Evolutionary conservation across 2,329 filamentous ascomycete species (phyloP).

Genomic region (Alternaria triticina): DNA sequence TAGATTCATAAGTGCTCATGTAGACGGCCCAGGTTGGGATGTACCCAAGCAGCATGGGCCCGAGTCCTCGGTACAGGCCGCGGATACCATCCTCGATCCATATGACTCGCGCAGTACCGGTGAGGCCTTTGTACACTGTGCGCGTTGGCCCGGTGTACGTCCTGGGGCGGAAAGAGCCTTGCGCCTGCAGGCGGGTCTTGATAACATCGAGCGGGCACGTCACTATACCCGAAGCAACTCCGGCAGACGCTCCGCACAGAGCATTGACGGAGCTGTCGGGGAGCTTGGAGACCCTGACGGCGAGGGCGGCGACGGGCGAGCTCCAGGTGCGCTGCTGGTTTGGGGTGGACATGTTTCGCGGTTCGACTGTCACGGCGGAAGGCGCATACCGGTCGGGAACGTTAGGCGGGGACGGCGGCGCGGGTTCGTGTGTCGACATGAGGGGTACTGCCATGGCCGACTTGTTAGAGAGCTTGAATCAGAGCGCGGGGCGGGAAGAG

Average conservation of each 20-base stretch:
- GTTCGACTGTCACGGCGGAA: slow-evolving; percentile 17
- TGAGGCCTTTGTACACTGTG: slow-evolving; percentile 78
- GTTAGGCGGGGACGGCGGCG: slow-evolving; percentile 46
- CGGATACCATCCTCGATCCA: slow-evolving; percentile 86
- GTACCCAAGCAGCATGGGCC: slow-evolving; percentile 94
- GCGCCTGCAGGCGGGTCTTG: slow-evolving; percentile 96
- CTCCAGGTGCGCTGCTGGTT: slow-evolving; percentile 23
- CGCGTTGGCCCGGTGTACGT: slow-evolving; percentile 57
- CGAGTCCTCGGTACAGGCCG: slow-evolving; percentile 91
- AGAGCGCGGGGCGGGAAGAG: not conserved
- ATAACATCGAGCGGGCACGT: slow-evolving; percentile 98
- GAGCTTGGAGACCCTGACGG: slow-evolving; percentile 53
- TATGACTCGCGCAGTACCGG: slow-evolving; percentile 86
- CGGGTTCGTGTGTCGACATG: slow-evolving; percentile 46
- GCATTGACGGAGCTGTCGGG: slow-evolving; percentile 73
- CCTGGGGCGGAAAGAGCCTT: slow-evolving; percentile 76
- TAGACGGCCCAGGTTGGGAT: slow-evolving; percentile 98
- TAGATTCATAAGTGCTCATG: slow-evolving; percentile 93
- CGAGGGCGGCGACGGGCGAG: slow-evolving; percentile 43
- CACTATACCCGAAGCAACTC: slow-evolving; percentile 90
- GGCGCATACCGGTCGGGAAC: slow-evolving; percentile 45
- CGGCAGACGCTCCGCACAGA: slow-evolving; percentile 84
- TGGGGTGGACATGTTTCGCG: slow-evolving; percentile 27
- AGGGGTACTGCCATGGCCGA: slow-evolving; percentile 35
- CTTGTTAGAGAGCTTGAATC: slow-evolving; percentile 23